These are phyloP conservation scores for Leccinum disarticulatum DNA, from an alignment of 768 basidiomycete genomes.

Conservation along the genomic window DNA sequence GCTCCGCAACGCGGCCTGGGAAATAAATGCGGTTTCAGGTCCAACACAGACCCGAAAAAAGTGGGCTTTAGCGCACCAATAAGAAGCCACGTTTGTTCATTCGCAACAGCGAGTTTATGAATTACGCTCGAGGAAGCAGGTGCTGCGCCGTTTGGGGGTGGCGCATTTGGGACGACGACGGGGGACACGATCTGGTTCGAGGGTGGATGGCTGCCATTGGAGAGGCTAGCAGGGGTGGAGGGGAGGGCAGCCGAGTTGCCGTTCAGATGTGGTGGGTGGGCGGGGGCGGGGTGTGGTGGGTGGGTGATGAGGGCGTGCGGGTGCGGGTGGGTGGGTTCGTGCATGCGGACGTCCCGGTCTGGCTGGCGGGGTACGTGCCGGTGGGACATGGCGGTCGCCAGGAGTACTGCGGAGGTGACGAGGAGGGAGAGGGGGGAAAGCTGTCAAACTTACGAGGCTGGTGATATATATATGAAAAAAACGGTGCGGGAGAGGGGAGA, in stretches of 20 bases:
- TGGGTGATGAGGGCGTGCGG: constrained; percentile 44
- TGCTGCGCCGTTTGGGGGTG: constrained; percentile 27
- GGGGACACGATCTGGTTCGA: constrained; percentile 46
- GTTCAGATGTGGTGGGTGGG: constrained; percentile 51
- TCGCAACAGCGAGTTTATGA: constrained; percentile 78
- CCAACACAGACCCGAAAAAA: background rate
- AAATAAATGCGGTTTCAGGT: constrained; percentile 25
- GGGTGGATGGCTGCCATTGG: constrained; percentile 41
- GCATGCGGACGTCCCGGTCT: constrained; percentile 63
- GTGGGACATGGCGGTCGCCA: constrained; percentile 50
- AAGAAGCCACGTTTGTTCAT: constrained; percentile 94
- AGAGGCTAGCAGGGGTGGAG: constrained; percentile 42
- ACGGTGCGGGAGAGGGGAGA: constrained; percentile 41
- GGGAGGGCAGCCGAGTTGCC: constrained; percentile 45
- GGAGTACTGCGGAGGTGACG: constrained; percentile 34
- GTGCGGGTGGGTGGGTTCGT: constrained; percentile 50
- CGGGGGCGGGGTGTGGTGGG: constrained; percentile 35
- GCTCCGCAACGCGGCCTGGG: constrained; percentile 91
- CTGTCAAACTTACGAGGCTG: constrained; percentile 41
- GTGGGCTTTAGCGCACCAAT: constrained; percentile 56
- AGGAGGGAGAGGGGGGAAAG: constrained; percentile 50
- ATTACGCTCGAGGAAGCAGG: constrained; percentile 45
- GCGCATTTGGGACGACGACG: constrained; percentile 39
- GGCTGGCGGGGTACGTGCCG: constrained; percentile 60
- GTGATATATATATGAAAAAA: constrained; percentile 58